Evolutionary conservation across 1,284 basidiomycete species (phyloP).

Genomic region (Leccinum colubrinum): DNA sequence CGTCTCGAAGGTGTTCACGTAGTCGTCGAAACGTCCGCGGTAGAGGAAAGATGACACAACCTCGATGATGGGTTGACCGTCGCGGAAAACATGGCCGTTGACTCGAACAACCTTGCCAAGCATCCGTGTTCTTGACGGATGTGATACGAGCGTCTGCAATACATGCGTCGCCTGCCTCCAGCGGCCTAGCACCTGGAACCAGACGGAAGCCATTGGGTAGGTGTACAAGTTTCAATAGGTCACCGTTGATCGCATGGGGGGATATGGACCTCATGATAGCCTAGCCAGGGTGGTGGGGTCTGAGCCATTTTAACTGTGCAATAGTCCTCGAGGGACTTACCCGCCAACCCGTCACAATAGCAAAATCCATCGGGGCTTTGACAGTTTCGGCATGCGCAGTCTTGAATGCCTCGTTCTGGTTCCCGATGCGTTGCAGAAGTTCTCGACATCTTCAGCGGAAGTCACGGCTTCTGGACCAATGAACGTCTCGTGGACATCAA

Average conservation of each 20-base stretch:
- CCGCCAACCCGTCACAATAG: slow-evolving; percentile 98
- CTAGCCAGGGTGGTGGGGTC: slow-evolving; percentile 39
- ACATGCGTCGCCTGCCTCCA: slow-evolving; percentile 88
- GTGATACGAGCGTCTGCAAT: slow-evolving; percentile 86
- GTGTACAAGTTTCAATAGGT: slow-evolving; percentile 94
- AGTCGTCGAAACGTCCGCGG: slow-evolving; percentile 93
- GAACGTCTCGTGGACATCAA: slow-evolving; percentile 79
- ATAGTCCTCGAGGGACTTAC: slow-evolving; percentile 42
- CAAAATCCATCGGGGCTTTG: slow-evolving; percentile 97
- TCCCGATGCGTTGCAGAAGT: slow-evolving; percentile 92
- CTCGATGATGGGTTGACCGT: slow-evolving; percentile 82
- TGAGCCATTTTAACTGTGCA: slow-evolving; percentile 11
- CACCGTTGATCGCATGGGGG: slow-evolving; percentile 88
- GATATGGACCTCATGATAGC: slow-evolving; percentile 98
- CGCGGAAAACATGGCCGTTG: slow-evolving; percentile 80
- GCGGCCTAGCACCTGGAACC: slow-evolving; percentile 72
- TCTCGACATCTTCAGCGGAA: slow-evolving; percentile 74
- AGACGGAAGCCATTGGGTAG: slow-evolving; percentile 95
- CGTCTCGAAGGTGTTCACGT: slow-evolving; percentile 93
- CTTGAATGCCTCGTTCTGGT: slow-evolving; percentile 91
- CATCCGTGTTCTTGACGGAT: slow-evolving; percentile 89
- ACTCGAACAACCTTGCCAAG: slow-evolving; percentile 93
- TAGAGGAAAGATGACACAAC: slow-evolving; percentile 96
- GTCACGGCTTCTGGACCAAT: slow-evolving; percentile 82
- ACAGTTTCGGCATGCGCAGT: slow-evolving; percentile 65